These are phyloP conservation scores for Globisporangium nagaii DNA, from an alignment of 352 stramenopile species.

Conservation along the genomic window DNA sequence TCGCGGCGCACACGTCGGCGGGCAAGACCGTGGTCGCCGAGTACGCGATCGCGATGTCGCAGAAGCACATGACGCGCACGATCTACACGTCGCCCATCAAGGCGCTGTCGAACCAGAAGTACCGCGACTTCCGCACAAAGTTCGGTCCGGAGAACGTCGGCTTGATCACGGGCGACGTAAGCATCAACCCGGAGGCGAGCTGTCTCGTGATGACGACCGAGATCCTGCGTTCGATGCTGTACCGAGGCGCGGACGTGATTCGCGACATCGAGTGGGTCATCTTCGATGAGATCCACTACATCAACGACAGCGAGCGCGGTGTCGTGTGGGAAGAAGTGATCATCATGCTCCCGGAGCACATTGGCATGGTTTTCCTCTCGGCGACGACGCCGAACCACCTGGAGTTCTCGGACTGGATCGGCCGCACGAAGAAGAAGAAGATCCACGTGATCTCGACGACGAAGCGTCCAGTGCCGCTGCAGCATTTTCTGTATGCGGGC, in stretches of 20 bases:
- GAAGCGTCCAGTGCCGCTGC: conserved; percentile 95
- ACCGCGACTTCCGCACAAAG: conserved; percentile 94
- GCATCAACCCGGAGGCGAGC: conserved; percentile 93
- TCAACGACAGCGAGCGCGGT: conserved; percentile 97
- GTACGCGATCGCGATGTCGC: conserved; percentile 95
- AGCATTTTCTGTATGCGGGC: conserved; percentile 94
- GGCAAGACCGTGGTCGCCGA: conserved; percentile 98
- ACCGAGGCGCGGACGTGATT: conserved; percentile 94
- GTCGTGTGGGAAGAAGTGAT: conserved; percentile 98
- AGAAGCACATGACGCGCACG: conserved; percentile 87
- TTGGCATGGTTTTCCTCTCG: conserved; percentile 98
- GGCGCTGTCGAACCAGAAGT: conserved; percentile 98
- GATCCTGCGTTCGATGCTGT: conserved; percentile 96
- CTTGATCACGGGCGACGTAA: conserved; percentile 97
- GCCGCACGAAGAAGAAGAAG: conserved; percentile 92
- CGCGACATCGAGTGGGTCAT: conserved; percentile 98
- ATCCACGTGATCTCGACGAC: conserved; percentile 98
- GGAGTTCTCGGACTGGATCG: conserved; percentile 99
- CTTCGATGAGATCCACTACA: conserved; percentile 98
- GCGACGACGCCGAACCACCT: conserved; percentile 98
- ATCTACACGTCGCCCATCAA: conserved; percentile 99
- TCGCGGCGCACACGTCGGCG: conserved; percentile 95
- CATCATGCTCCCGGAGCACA: conserved; percentile 96
- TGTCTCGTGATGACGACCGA: conserved; percentile 99
- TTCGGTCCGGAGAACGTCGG: conserved; percentile 94